Evolutionary conservation across 495 filamentous ascomycete genomes (phyloP).

Genomic region (Podospora appendiculata): DNA sequence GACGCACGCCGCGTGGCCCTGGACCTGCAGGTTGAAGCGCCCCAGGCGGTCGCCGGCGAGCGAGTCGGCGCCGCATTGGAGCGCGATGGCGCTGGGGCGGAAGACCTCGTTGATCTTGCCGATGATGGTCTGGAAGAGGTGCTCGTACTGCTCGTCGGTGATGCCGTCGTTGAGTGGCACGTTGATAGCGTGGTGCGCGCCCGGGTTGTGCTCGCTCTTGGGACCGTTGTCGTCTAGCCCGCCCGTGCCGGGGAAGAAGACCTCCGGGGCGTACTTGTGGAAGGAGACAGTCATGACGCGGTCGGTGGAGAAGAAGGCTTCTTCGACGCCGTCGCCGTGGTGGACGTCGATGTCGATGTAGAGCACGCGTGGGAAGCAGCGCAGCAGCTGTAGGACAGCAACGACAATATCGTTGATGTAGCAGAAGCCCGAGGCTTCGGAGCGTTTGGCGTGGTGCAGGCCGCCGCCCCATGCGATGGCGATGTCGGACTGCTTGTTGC

Average conservation of each 20-base stretch:
- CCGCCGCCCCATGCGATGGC: conserved; percentile 98
- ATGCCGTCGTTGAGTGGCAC: conserved; percentile 94
- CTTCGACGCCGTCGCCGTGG: conserved; percentile 95
- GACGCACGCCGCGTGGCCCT: conserved; percentile 87
- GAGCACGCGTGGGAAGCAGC: conserved; percentile 86
- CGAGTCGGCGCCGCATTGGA: conserved; percentile 95
- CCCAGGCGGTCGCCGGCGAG: conserved; percentile 89
- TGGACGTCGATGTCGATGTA: conserved; percentile 99
- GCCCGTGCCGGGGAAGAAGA: conserved; percentile 95
- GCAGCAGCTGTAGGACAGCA: conserved; percentile 90
- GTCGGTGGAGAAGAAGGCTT: conserved; percentile 96
- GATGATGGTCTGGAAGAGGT: conserved; percentile 76
- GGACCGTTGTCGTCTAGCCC: conserved; percentile 86
- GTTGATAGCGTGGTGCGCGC: conserved; percentile 93
- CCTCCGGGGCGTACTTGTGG: conserved; percentile 84
- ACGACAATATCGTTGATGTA: conserved; percentile 99
- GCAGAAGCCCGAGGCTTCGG: conserved; percentile 94
- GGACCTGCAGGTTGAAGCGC: conserved; percentile 93
- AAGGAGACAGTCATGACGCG: conserved; percentile 98
- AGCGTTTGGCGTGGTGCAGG: conserved; percentile 95
- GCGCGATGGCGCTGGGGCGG: conserved; percentile 77
- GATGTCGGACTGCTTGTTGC: conserved; percentile 79
- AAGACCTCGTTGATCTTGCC: conserved; percentile 67
- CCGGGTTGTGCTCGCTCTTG: conserved; percentile 73
- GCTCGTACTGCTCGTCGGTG: conserved; percentile 77